Evolutionary conservation across 2,329 filamentous ascomycete genomes (phyloP).

Genomic region (Dothideomycetes sp.): DNA sequence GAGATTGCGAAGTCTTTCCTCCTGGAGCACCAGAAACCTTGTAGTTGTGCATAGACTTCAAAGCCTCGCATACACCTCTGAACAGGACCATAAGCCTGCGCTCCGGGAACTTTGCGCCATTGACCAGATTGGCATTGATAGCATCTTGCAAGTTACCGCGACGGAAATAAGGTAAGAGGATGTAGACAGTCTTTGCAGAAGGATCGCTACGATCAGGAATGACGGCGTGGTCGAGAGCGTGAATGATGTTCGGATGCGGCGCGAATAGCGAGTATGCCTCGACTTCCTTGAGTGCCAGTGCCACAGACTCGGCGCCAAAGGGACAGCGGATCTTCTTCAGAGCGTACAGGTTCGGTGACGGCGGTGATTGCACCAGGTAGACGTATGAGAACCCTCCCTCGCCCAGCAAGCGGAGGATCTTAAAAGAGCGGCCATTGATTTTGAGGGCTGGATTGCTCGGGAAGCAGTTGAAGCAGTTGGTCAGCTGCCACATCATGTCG

Average conservation of each 20-base stretch:
- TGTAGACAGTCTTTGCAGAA: slow-evolving; percentile 86
- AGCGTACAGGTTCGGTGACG: slow-evolving; percentile 74
- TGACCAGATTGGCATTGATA: slow-evolving; percentile 97
- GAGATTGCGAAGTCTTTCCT: slow-evolving; percentile 40
- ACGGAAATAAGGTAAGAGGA: slow-evolving; percentile 89
- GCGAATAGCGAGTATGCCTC: slow-evolving; percentile 91
- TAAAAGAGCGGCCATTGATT: slow-evolving; percentile 91
- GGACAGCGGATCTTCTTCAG: slow-evolving; percentile 99
- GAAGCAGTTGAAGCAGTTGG: slow-evolving; percentile 94
- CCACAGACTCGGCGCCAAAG: slow-evolving; percentile 91
- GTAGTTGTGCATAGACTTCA: slow-evolving; percentile 89
- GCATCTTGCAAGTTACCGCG: slow-evolving; percentile 94
- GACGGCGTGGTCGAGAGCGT: slow-evolving; percentile 72
- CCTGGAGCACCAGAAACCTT: slow-evolving; percentile 50
- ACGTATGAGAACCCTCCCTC: slow-evolving; percentile 99
- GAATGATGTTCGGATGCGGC: slow-evolving; percentile 76
- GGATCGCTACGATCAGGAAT: slow-evolving; percentile 58
- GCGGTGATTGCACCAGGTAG: slow-evolving; percentile 91
- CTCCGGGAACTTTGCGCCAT: slow-evolving; percentile 85
- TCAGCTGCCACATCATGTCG: slow-evolving; percentile 83
- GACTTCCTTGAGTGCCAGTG: slow-evolving; percentile 91
- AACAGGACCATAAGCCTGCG: slow-evolving; percentile 80
- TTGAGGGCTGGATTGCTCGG: slow-evolving; percentile 87
- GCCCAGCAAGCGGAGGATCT: slow-evolving; percentile 85
- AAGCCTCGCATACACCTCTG: slow-evolving; percentile 77